Evolutionary conservation across 2,329 filamentous ascomycete genomes (phyloP).

Genomic region (Thielaviopsis populi): DNA sequence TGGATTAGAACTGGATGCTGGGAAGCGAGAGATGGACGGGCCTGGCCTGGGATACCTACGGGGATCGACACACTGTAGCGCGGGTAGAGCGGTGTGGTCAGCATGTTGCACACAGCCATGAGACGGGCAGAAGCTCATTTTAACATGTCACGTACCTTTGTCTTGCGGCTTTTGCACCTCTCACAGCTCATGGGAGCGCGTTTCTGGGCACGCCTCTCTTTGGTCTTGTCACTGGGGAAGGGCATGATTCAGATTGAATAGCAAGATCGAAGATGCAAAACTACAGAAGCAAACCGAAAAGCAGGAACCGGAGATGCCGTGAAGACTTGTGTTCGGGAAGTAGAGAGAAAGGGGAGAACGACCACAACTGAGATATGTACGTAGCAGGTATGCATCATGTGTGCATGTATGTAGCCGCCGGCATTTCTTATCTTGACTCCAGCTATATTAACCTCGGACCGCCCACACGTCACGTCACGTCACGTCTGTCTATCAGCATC

Average conservation of each 20-base stretch:
- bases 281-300: not conserved
- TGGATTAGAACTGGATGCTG: not conserved
- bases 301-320: not conserved
- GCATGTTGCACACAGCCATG: not conserved
- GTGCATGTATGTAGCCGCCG: not conserved
- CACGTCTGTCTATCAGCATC: not conserved
- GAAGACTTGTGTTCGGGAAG: not conserved
- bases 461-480: not conserved
- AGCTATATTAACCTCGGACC: not conserved
- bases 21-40: not conserved
- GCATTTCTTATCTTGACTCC: not conserved
- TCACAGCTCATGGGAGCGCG: slow-evolving; percentile 23
- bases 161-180: slow-evolving; percentile 22
- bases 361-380: not conserved
- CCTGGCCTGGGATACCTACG: not conserved
- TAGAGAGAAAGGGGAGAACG: not conserved
- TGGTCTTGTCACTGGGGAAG: not conserved
- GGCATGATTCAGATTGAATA: slow-evolving; percentile 2
- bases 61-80: slow-evolving; percentile 15
- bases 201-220: slow-evolving; percentile 17
- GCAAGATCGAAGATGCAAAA: not conserved
- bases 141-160: slow-evolving; percentile 20
- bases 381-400: not conserved
- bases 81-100: slow-evolving; percentile 8
- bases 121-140: slow-evolving; percentile 9